phyloP scores from a whole-genome alignment of 2,329 filamentous ascomycete genomes.

The Aspergillus aculeatus region DNA sequence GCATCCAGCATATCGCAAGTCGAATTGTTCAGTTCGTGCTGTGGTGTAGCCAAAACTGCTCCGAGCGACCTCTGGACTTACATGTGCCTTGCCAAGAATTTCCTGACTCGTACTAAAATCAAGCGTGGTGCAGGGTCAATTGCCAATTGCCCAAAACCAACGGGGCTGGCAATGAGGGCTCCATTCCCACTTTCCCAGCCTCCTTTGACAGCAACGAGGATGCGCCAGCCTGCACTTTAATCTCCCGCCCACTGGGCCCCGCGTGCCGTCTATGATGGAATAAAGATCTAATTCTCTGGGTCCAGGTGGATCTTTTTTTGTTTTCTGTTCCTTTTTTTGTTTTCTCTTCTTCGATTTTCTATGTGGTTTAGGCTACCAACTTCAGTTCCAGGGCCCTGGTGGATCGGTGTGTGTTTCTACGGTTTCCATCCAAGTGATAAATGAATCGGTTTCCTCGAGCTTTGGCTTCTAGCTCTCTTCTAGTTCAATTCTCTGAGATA shows the following conservation, averaged over 20 bases:
- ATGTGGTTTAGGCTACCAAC: neutral
- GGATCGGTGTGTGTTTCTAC: neutral
- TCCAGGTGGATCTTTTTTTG: constrained; percentile 1
- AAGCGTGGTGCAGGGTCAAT: neutral
- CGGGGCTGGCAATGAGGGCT: constrained; percentile 17
- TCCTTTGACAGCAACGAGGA: constrained; percentile 21
- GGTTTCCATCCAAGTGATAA: constrained; percentile 5
- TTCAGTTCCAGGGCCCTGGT: neutral
- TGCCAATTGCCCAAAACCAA: constrained; percentile 11
- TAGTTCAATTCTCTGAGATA: neutral
- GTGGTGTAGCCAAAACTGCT: neutral
- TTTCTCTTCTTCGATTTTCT: neutral
- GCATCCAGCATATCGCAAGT: too few relatives aligned
- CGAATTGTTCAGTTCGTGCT: neutral
- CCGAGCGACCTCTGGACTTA: neutral
- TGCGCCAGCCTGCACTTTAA: constrained; percentile 21
- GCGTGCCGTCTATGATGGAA: constrained; percentile 19
- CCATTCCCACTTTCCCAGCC: constrained; percentile 16
- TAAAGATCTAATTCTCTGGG: neutral
- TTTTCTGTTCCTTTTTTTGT: neutral
- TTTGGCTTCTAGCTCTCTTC: neutral
- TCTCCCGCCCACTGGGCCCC: constrained; percentile 14
- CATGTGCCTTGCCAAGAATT: neutral
- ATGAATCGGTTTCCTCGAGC: neutral
- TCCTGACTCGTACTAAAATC: neutral